These are phyloP conservation scores for Ustilago cynodontis DNA, from an alignment of 1,284 basidiomycete genomes.

Conservation along the genomic window DNA sequence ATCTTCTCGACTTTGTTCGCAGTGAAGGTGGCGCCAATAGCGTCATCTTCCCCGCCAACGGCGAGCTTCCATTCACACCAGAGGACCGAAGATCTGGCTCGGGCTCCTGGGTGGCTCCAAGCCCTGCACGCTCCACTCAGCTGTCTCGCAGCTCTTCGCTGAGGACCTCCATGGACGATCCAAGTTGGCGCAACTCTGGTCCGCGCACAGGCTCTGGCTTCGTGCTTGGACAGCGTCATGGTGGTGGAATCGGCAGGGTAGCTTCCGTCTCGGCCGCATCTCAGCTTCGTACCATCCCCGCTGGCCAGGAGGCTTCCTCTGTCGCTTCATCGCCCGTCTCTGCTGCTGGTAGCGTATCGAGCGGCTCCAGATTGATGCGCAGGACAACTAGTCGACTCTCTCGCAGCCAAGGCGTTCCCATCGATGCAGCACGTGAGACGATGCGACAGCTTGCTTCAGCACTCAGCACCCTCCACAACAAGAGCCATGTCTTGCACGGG, in stretches of 20 bases:
- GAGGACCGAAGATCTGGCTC: constrained; percentile 34
- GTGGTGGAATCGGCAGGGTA: constrained; percentile 26
- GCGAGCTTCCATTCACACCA: constrained; percentile 16
- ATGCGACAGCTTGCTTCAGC: constrained; percentile 90
- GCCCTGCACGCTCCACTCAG: constrained; percentile 21
- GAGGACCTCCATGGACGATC: constrained; percentile 29
- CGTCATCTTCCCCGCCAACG: constrained; percentile 15
- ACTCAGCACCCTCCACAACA: constrained; percentile 85
- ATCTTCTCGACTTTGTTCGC: constrained; percentile 59
- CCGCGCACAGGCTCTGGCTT: constrained; percentile 48
- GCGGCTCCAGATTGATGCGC: constrained; percentile 37
- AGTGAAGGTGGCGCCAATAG: constrained; percentile 41
- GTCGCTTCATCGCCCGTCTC: constrained; percentile 43
- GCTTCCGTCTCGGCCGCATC: constrained; percentile 41
- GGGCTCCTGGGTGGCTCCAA: constrained; percentile 35
- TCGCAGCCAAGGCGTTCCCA: constrained; percentile 55
- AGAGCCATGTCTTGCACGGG: constrained; percentile 74
- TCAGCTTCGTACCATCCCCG: constrained; percentile 47
- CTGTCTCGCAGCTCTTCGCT: constrained; percentile 47
- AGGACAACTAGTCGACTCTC: constrained; percentile 27
- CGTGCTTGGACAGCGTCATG: constrained; percentile 15
- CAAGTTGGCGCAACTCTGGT: constrained; percentile 23
- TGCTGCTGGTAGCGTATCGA: constrained; percentile 38
- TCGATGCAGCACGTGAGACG: constrained; percentile 80
- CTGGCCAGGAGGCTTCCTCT: constrained; percentile 34